Evolutionary conservation across 345 rosid species (phyloP), one percentile per base, ranked within the genome.

Genomic region (Hibiscus trionum): DNA sequence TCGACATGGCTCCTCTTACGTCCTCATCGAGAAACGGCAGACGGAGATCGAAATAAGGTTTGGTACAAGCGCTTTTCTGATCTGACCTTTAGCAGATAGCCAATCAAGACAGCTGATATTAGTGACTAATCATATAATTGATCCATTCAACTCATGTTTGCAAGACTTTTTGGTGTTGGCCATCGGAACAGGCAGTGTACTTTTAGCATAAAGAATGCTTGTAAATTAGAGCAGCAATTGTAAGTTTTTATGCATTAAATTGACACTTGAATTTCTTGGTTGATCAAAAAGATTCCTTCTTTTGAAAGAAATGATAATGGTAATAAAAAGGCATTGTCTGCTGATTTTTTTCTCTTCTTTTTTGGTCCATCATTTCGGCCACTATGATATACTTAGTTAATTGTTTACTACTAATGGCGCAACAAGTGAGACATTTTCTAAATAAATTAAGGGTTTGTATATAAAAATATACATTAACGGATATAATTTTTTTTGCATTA

Each of bases 21-120:
- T 79, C 85, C 21, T 66, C 63, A 66, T 67, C 81, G 11, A 73
- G 44, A 73, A 37, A 26, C 16, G 47, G 11, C 8, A 8, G 31
- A 16, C 21, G 56, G 5, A 50, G 17, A 50, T 50, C 56, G 17
- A 50, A 50, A 16, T 50, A 50, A 50, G 17, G 17, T 50, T 35
- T 11, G 11, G 39, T 59, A 33, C 33, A 11, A 5, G 55, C 1
- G 8, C 14, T 16, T 50, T 15, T 67, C n/a, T 57, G 29, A 63
- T 61, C 53, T 33, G 21, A 59, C 56, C 46, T 35, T 37, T 11
- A 46, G 50, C 17, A 11, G 42, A 52, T 53, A 17, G 29, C 62
- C 58, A 26, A 8, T 19, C 15, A 27, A 1, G 19, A 5, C 27
- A 17, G 14, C 27, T 4, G 7, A 24, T 57, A 58, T 46, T 8